These are phyloP conservation scores for Fusarium sp. DNA, from an alignment of 2,329 filamentous ascomycete genomes.

Conservation along the genomic window DNA sequence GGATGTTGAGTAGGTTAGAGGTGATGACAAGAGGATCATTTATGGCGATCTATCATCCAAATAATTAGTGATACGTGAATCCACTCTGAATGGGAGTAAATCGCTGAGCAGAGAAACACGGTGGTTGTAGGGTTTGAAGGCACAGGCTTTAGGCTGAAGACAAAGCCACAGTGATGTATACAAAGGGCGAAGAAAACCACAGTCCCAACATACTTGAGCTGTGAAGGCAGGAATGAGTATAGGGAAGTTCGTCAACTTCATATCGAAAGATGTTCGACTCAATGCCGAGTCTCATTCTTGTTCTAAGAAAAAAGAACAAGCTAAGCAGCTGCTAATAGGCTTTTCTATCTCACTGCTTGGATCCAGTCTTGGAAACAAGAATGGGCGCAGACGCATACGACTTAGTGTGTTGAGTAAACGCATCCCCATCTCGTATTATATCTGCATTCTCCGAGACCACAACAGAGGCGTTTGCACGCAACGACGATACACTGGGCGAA, in stretches of 20 bases:
- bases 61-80: neutral
- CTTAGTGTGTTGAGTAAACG: neutral
- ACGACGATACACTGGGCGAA: neutral
- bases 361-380: neutral
- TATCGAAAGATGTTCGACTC: constrained; percentile 10
- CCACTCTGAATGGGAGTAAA: neutral
- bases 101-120: neutral
- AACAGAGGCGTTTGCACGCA: neutral
- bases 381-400: neutral
- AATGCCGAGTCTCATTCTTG: constrained; percentile 22
- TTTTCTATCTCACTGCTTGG: constrained; percentile 5
- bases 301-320: neutral
- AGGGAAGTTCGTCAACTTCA: constrained; percentile 49
- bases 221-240: constrained; percentile 52
- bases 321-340: neutral
- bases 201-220: constrained; percentile 44
- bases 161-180: neutral
- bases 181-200: neutral
- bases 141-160: neutral
- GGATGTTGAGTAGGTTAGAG: constrained; percentile 47
- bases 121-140: neutral
- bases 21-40: constrained; percentile 47
- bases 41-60: constrained; percentile 45
- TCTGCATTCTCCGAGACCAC: constrained; percentile 8
- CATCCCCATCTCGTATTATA: constrained; percentile 20